Evolutionary conservation across 805 yeast species (phyloP), one percentile per base, ranked within the genome.

Genomic region (Scheffersomyces amazonensis): DNA sequence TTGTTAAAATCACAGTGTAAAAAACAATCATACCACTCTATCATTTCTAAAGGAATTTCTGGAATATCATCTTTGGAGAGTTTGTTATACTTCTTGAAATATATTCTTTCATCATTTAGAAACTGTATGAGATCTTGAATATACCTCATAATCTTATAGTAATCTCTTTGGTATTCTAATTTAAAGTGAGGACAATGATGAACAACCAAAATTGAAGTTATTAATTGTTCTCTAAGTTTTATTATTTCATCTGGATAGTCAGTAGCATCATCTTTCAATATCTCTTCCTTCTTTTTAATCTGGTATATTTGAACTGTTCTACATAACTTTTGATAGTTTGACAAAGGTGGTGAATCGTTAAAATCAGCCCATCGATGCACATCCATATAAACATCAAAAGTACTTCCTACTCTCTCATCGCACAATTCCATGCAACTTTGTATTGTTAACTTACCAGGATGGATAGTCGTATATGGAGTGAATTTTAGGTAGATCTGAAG

Each of bases 181-280:
- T 27, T 27, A 13, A 27, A 27, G 15, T 27, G 30, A 27, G 30
- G 30, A 27, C 30, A 27, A 27, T 27, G 30, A 27, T 13, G 30
- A 27, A 27, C 30, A 16, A 27, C 30, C 11, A 27, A 27, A 5
- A 27, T 27, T 5, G 30, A 27, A 13, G 30, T 27, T 5, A 27
- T 13, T 27, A 27, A 27, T 27, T 27, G 30, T 5, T 5, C 16
- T 27, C 30, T 27, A 5, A 27, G 5, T 13, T 27, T 13, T 5
- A 27, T 13, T 27, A 27, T 27, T 27, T n/a, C 17, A 8, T 13
- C 30, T 13, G 30, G 30, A 15, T 13, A 27, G 15, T 27, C 17
- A 27, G 8, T 5, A 13, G n/a, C 30, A 27, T 27, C 16, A 23
- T 23, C 27, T 9, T 11, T 4, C 5, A 9, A 10, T 9, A 12